Evolutionary conservation across 306 rosid genomes (phyloP).

Genomic region (Arachis stenosperma): DNA sequence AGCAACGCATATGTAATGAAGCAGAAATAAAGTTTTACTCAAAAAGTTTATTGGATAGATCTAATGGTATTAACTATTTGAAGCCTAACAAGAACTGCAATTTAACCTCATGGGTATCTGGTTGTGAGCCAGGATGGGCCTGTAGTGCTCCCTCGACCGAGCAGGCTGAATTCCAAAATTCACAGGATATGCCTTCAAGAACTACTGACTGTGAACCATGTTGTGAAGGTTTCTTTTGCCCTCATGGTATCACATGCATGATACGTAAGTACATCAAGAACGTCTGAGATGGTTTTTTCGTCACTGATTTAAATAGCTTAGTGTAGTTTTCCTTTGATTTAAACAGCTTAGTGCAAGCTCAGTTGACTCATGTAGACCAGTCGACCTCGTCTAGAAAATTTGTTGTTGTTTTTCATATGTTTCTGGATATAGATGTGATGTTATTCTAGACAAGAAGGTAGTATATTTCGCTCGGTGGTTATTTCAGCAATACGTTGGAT

Average conservation of each 20-base stretch:
- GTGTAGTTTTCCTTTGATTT: no score
- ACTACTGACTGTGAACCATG: conserved; percentile 69
- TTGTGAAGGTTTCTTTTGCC: conserved; percentile 89
- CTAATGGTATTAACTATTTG: conserved; percentile 51
- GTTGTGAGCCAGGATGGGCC: conserved; percentile 96
- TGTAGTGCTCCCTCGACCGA: conserved; percentile 53
- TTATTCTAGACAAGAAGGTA: neutral
- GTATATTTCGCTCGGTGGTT: neutral
- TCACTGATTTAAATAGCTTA: neutral
- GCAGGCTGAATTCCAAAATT: conserved; percentile 54
- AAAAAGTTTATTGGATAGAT: conserved; percentile 46
- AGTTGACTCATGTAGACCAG: neutral
- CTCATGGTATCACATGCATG: conserved; percentile 88
- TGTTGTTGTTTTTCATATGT: neutral
- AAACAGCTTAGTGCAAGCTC: neutral
- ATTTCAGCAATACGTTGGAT: conserved; percentile 11
- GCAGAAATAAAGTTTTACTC: conserved; percentile 70
- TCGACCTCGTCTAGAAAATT: neutral
- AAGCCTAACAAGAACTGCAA: conserved; percentile 78
- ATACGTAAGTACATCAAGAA: conserved; percentile 62
- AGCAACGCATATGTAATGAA: conserved; percentile 66
- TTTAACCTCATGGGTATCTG: conserved; percentile 76
- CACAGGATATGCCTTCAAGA: conserved; percentile 61
- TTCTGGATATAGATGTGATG: neutral
- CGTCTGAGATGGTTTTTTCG: conserved; percentile 5